Conservation (phyloP, 345 rosid species). For the Aquilaria yunnanensis region DNA sequence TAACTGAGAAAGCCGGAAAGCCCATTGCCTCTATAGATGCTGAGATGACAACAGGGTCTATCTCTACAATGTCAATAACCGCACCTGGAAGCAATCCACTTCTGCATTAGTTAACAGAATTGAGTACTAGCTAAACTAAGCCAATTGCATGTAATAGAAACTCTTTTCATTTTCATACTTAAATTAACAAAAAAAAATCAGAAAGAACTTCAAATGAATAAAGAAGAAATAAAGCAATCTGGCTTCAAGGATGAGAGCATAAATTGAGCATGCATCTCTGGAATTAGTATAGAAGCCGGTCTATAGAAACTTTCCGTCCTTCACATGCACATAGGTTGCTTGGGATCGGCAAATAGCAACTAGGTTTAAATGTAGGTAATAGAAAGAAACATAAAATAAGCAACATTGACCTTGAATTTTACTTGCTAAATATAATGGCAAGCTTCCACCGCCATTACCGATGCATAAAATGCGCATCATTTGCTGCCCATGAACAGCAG, state of each 20-base stretch:
- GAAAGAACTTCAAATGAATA: not conserved
- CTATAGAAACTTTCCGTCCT: too few relatives aligned
- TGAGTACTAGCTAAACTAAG: not conserved
- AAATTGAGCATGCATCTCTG: too few relatives aligned
- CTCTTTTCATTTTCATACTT: not conserved
- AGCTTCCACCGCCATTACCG: constrained; percentile 95
- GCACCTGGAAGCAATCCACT: constrained; percentile 47
- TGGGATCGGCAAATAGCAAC: not conserved
- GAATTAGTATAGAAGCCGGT: too few relatives aligned
- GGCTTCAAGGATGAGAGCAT: too few relatives aligned
- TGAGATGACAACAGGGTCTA: constrained; percentile 80
- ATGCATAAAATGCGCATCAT: constrained; percentile 67
- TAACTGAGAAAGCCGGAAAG: constrained; percentile 68
- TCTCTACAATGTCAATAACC: constrained; percentile 60
- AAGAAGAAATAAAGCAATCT: too few relatives aligned
- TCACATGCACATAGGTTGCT: too few relatives aligned
- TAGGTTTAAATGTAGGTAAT: too few relatives aligned
- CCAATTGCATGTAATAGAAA: not conserved
- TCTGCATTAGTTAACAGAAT: not conserved
- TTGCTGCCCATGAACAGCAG: constrained; percentile 49
- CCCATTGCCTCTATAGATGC: constrained; percentile 78
- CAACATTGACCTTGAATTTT: constrained; percentile 55
- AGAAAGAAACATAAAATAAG: not conserved
- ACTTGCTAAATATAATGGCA: constrained; percentile 77
- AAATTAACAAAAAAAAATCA: not conserved